Percentiles rank a stretch among this genome's conserved stretches.
Evolutionary conservation across 1,284 basidiomycete species (phyloP).

Genomic region (Pisolithus thermaeus): DNA sequence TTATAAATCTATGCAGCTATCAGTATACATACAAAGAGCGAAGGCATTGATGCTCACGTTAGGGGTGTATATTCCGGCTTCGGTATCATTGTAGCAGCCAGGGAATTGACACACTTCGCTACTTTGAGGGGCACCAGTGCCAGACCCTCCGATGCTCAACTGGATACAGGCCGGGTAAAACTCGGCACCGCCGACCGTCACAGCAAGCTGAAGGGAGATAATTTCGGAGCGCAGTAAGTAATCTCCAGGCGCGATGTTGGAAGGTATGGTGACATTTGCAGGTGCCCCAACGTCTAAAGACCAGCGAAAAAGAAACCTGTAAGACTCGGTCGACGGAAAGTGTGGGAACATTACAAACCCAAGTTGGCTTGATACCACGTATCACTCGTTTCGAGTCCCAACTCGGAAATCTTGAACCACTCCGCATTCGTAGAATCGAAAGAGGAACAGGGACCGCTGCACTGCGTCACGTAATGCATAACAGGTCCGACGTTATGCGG

Average conservation of each 20-base stretch:
- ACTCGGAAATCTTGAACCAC: slow-evolving; percentile 36
- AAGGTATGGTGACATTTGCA: slow-evolving; percentile 46
- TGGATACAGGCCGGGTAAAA: slow-evolving; percentile 69
- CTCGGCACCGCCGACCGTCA: slow-evolving; percentile 50
- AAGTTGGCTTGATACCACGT: slow-evolving; percentile 35
- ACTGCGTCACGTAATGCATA: slow-evolving; percentile 35
- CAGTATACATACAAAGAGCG: neutral
- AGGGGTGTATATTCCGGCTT: slow-evolving; percentile 53
- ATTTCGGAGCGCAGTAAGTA: slow-evolving; percentile 72
- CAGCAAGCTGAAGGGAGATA: slow-evolving; percentile 60
- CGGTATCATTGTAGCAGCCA: slow-evolving; percentile 55
- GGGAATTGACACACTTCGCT: slow-evolving; percentile 55
- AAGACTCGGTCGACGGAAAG: neutral
- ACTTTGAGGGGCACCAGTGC: slow-evolving; percentile 36
- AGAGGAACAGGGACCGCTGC: slow-evolving; percentile 25
- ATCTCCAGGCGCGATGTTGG: slow-evolving; percentile 50
- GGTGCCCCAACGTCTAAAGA: slow-evolving; percentile 32
- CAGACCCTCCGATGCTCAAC: slow-evolving; percentile 48
- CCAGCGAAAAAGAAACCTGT: neutral
- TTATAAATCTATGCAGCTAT: slow-evolving; percentile 29
- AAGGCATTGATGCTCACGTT: slow-evolving; percentile 26
- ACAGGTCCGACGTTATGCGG: slow-evolving; percentile 33
- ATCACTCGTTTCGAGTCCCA: slow-evolving; percentile 16
- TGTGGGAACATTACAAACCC: slow-evolving; percentile 28
- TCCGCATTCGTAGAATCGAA: slow-evolving; percentile 27